Conservation (phyloP, 2,329 filamentous ascomycete genomes). For the Calcarisporium arbuscula region DNA sequence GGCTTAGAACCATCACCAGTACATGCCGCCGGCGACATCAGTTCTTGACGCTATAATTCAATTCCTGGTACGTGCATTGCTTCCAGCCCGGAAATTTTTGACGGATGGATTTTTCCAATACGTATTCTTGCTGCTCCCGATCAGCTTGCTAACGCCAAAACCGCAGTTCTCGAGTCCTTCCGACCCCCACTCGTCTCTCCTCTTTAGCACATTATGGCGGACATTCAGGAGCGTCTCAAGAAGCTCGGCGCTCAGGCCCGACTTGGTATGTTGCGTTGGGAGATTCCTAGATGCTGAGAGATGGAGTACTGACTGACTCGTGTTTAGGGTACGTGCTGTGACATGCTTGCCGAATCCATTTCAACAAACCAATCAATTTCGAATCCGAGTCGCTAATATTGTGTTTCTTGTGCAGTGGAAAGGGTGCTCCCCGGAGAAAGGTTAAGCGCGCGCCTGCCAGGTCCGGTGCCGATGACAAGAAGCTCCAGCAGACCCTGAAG, state of each 20-base stretch:
- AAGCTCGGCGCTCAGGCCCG: constrained; percentile 47
- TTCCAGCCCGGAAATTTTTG: too few relatives aligned
- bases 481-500: constrained; percentile 94
- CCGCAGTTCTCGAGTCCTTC: constrained; percentile 3
- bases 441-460: constrained; percentile 96
- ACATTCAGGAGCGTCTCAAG: constrained; percentile 54
- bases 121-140: constrained; percentile 1
- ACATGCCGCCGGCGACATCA: constrained; percentile 27
- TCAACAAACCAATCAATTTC: constrained; percentile 10
- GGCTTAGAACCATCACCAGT: constrained; percentile 28
- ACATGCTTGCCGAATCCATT: constrained; percentile 29
- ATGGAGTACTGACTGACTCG: too few relatives aligned
- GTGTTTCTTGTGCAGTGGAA: constrained; percentile 55
- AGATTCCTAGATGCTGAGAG: too few relatives aligned
- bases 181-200: constrained; percentile 16
- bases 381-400: constrained; percentile 24
- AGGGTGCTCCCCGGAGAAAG: constrained; percentile 96
- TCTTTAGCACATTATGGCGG: constrained; percentile 41
- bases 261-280: constrained; percentile 71
- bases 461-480: constrained; percentile 97
- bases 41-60: constrained; percentile 25
- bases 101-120: too few relatives aligned
- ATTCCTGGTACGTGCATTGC: constrained; percentile 17
- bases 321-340: too few relatives aligned
- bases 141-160: constrained; percentile 10